Base-by-base conservation (phyloP, 2,329 filamentous ascomycete genomes). In the Penicillium sp. region DNA sequence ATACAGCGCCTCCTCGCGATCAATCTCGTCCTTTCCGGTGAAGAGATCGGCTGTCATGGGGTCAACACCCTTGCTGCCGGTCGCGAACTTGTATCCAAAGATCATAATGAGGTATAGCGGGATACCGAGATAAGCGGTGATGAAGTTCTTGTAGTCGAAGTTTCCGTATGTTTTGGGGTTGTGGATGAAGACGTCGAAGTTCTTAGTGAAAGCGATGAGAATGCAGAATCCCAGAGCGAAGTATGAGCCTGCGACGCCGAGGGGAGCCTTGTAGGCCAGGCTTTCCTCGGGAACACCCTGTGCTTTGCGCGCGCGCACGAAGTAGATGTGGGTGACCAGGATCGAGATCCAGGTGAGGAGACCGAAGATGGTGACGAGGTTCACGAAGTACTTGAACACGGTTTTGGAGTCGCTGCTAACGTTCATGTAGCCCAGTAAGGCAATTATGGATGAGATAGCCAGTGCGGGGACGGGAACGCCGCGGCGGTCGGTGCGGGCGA, bases 121-220 rank as follows among this genome's bases (percentile, higher is more conserved):
- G 62, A 92, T 91, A 48, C 88, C 89, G 8, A 88, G 76, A 71
- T 91, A 91, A 27, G 86, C 87, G 0, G 87, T 90, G 71, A 92
- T 83, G 73, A 92, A 91, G 65, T 82, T 86, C 77, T 88, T 86
- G 78, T 88, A 88, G 71, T 88, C 83, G 61, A 89, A 89, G 48
- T 77, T 77, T 50, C 79, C 79, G 54, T 80, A 78, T 62, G 76
- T 66, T 63, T 50, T 27, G 6, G 70, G 52, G 40, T 65, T 72
- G 55, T 70, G 73, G 3, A 84, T 78, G 72, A 94, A 94, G 56
- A 88, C 86, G 53, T 83, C 80, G 73, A 85, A 94, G 79, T 91
- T 92, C 82, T 94, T 95, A 67, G 90, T 93, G 49, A 95, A 68
- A 2, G 87, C 83, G 58, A 94, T 88, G 34, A 94, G 68, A 66